Percentiles rank a stretch among this genome's conserved stretches.
These are phyloP conservation scores for Botrytis fabae DNA, from an alignment of 2,329 filamentous ascomycete species.

Conservation along the genomic window DNA sequence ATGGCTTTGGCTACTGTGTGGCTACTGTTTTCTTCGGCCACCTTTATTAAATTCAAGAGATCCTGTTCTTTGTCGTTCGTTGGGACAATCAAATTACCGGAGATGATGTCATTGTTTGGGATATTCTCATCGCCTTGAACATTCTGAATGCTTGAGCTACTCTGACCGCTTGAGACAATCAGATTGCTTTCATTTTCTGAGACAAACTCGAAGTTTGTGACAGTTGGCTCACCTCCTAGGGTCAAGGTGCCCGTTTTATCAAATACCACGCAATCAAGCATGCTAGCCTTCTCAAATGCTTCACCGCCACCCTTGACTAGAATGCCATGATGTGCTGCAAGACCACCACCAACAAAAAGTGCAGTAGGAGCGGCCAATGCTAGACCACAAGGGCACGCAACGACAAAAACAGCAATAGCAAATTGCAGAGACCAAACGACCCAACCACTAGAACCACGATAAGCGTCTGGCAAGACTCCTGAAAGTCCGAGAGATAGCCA, in stretches of 20 bases:
- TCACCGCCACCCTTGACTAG: constrained; percentile 60
- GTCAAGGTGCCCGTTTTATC: constrained; percentile 63
- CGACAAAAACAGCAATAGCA: constrained; percentile 62
- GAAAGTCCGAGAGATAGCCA: constrained; percentile 68
- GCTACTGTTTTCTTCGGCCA: constrained; percentile 69
- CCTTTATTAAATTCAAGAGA: constrained; percentile 56
- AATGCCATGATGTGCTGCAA: constrained; percentile 58
- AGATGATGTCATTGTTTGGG: constrained; percentile 26
- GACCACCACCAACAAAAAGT: constrained; percentile 57
- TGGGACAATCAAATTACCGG: not conserved
- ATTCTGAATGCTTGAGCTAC: not conserved
- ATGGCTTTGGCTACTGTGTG: constrained; percentile 75
- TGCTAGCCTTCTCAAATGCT: constrained; percentile 58
- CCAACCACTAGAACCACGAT: constrained; percentile 59
- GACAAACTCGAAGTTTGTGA: constrained; percentile 47
- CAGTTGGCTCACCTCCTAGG: constrained; percentile 64
- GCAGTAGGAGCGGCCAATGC: constrained; percentile 60
- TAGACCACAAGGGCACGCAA: constrained; percentile 62
- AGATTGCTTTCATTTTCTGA: constrained; percentile 26
- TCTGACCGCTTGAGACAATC: not conserved
- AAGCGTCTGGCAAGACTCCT: constrained; percentile 57
- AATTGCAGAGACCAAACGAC: constrained; percentile 76
- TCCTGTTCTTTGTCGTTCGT: constrained; percentile 22
- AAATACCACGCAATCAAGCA: constrained; percentile 56
- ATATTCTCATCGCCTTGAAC: not conserved